A percentile compares a stretch with the other conserved stretches of the same genome.
phyloP scores from a whole-genome alignment of 1,139 yeast species.

The Pichia sp. region DNA sequence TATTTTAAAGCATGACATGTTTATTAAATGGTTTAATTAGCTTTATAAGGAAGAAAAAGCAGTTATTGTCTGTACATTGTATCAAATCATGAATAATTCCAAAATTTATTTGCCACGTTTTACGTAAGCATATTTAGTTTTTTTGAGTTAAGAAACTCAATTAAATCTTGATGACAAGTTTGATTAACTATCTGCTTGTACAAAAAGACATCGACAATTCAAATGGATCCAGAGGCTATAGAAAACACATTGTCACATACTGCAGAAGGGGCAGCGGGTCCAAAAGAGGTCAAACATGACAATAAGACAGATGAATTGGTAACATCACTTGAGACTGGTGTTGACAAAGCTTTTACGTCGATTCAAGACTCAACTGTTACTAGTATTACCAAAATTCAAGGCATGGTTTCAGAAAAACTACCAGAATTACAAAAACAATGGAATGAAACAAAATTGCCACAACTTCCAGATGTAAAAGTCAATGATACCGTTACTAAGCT shows the following conservation, averaged over 20 bases:
- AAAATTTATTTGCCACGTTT: neutral
- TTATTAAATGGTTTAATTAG: neutral
- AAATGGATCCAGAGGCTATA: conserved; percentile 15
- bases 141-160: neutral
- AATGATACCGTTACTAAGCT: conserved; percentile 19
- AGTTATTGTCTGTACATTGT: too few relatives aligned
- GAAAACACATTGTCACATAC: conserved; percentile 8
- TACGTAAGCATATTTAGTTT: neutral
- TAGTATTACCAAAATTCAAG: conserved; percentile 33
- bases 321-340: conserved; percentile 44
- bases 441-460: conserved; percentile 13
- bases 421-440: conserved; percentile 21
- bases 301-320: conserved; percentile 43
- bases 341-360: conserved; percentile 44
- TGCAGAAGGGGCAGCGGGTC: conserved; percentile 3
- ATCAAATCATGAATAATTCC: too few relatives aligned
- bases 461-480: conserved; percentile 19
- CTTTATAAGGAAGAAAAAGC: too few relatives aligned
- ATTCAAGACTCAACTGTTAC: conserved; percentile 40
- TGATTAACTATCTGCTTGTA: neutral
- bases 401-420: conserved; percentile 22
- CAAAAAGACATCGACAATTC: neutral
- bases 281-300: conserved; percentile 15
- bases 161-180: neutral
- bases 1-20: conserved; percentile 27